These are phyloP conservation scores for Phytopythium chamaehyphon DNA, from an alignment of 352 stramenopile species.

Conservation along the genomic window DNA sequence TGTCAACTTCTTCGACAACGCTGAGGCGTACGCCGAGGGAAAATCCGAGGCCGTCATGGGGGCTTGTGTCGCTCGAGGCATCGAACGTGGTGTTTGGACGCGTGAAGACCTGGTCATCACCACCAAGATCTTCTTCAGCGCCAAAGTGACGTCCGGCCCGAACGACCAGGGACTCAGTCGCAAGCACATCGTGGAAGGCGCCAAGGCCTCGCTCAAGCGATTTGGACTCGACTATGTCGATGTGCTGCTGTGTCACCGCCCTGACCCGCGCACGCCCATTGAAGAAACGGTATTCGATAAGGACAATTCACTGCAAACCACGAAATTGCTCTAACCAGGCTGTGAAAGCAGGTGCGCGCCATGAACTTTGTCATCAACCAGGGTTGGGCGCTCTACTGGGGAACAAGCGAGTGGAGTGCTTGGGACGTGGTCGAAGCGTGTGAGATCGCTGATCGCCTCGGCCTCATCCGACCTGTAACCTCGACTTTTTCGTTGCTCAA, in stretches of 20 bases:
- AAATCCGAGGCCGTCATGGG: conserved; percentile 49
- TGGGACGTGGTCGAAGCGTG: conserved; percentile 43
- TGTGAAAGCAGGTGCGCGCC: conserved; percentile 17
- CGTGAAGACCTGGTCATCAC: conserved; percentile 57
- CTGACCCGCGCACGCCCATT: conserved; percentile 42
- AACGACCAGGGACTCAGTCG: conserved; percentile 29
- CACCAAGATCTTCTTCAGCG: conserved; percentile 63
- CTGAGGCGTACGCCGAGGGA: conserved; percentile 42
- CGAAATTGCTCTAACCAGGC: neutral
- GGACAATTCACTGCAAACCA: too few relatives aligned
- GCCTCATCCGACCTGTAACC: conserved; percentile 28
- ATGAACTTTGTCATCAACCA: conserved; percentile 62
- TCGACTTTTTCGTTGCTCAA: too few relatives aligned
- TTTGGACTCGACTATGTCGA: conserved; percentile 48
- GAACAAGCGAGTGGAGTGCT: conserved; percentile 50
- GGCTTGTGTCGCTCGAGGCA: conserved; percentile 35
- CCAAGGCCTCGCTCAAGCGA: conserved; percentile 33
- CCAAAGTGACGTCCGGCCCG: conserved; percentile 11
- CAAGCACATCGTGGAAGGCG: conserved; percentile 36
- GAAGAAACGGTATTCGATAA: conserved; percentile 31
- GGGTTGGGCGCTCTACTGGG: conserved; percentile 41
- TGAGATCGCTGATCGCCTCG: conserved; percentile 38
- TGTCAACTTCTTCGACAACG: conserved; percentile 69
- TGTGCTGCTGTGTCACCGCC: conserved; percentile 46
- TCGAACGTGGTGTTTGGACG: conserved; percentile 35